Evolutionary conservation across 2,329 filamentous ascomycete species (phyloP).

Genomic region (Cladosporium sp.): DNA sequence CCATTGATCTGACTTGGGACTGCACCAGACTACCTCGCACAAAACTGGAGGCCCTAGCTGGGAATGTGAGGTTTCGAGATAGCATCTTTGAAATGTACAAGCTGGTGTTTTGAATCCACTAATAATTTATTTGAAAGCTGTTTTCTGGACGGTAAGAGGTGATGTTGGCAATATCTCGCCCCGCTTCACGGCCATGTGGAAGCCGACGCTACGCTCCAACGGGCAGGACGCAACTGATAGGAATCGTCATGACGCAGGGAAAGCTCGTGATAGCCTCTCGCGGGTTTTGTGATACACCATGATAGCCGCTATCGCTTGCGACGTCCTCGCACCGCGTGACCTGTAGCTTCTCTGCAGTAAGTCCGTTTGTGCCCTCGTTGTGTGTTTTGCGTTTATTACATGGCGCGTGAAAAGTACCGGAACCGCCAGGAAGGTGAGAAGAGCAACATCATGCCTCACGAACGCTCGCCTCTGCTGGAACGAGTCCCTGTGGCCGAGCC

Average conservation of each 20-base stretch:
- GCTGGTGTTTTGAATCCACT: too few species aligned
- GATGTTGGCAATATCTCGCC: background rate
- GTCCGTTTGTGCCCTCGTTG: background rate
- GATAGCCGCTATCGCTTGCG: background rate
- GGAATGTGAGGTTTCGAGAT: background rate
- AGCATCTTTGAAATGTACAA: background rate
- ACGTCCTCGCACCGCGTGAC: conserved; percentile 1
- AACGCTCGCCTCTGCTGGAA: conserved; percentile 65
- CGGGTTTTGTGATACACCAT: background rate
- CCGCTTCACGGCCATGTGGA: background rate
- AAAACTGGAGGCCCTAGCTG: background rate
- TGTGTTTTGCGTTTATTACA: background rate
- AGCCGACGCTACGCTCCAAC: conserved; percentile 5
- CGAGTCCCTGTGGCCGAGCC: conserved; percentile 55
- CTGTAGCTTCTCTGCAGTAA: background rate
- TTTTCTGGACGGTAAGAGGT: background rate
- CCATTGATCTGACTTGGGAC: background rate
- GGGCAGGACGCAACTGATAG: conserved; percentile 9
- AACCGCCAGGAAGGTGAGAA: conserved; percentile 8
- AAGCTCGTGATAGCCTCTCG: conserved; percentile 8
- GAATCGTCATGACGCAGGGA: conserved; percentile 10
- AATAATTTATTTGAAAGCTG: background rate
- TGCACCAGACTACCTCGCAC: background rate
- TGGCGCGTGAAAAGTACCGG: conserved; percentile 4
- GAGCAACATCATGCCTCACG: conserved; percentile 40